Base-by-base conservation (phyloP, 140 eudicot genomes). In the Flaveria floridana region DNA sequence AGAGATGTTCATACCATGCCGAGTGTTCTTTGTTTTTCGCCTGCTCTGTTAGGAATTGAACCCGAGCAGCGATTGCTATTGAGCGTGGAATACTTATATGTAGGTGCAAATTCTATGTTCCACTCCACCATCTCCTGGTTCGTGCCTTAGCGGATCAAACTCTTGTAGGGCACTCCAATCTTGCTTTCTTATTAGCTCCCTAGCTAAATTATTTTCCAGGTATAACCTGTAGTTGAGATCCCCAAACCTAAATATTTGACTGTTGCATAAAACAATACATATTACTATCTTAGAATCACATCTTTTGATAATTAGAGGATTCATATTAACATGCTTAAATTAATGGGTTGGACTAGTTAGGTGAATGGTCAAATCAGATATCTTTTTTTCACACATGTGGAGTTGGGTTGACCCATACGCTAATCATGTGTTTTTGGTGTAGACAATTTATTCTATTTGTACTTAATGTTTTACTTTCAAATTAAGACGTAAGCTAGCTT, bases 11-110 rank as follows among this genome's bases (percentile, higher is more conserved):
- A 59, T 86, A 93, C 96, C 99, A 94, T 67, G 99, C 97, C 19
- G 99, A 21, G 99, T 66, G 97, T 94, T 53, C 99, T 87, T 85
- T 84, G 95, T 82, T 93, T 93, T 81, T 93, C 98, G 68, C 92
- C 91, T 51, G 83, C 81, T 82, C 86, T 76, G 71, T 76, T 80
- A 69, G 96, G 97, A 78, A 78, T 50, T 50, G 90, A 87, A 72
- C 96, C 99, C 4, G 96, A 84, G 78, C 90, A 94, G 16, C 89
- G 75, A 47, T 94, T 84, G 86, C 91, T 81, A 59, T 87, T 88
- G 37, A 78, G 79, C 28, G 87, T 50, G 47, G 91, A 86, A 75
- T 94, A 94, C 79, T 94, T 94, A 69, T 94, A 94, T 44, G 99
- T 94, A 3, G 99, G 97, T 70, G 99, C 96, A 78, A 94, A 94